These are phyloP conservation scores for Pleoardoris graminearum DNA, from an alignment of 2,329 filamentous ascomycete genomes.

Conservation along the genomic window DNA sequence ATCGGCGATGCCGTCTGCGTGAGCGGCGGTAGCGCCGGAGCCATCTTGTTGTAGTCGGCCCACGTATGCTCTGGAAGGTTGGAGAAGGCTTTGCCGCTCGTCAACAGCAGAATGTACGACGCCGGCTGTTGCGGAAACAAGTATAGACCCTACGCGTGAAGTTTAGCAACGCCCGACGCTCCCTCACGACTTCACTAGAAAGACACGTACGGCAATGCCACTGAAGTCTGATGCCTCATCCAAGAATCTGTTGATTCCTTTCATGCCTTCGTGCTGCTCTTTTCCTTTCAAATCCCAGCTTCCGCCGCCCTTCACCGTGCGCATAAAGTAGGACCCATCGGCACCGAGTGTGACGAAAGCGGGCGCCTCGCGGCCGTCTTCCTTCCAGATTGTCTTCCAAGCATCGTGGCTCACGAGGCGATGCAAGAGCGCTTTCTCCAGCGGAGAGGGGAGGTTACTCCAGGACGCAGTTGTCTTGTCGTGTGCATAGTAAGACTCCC, in stretches of 20 bases:
- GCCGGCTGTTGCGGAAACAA: constrained; percentile 31
- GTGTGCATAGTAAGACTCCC: constrained; percentile 36
- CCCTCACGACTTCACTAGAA: not conserved
- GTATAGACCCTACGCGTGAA: constrained; percentile 39
- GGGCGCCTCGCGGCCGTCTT: constrained; percentile 30
- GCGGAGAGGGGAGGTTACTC: constrained; percentile 30
- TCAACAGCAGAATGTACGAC: constrained; percentile 34
- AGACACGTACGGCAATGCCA: constrained; percentile 28
- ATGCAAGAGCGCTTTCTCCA: constrained; percentile 32
- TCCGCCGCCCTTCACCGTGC: constrained; percentile 36
- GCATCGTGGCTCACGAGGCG: constrained; percentile 30
- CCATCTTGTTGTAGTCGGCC: constrained; percentile 38
- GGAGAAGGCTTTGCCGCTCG: constrained; percentile 34
- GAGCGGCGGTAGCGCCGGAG: constrained; percentile 26
- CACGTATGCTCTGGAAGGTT: constrained; percentile 40
- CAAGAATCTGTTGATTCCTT: constrained; percentile 34
- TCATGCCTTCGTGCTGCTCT: constrained; percentile 28
- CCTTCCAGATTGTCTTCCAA: constrained; percentile 32
- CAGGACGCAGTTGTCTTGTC: constrained; percentile 32
- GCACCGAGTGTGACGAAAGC: constrained; percentile 36
- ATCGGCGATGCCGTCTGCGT: constrained; percentile 26
- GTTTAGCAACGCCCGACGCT: not conserved
- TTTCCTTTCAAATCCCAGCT: constrained; percentile 36
- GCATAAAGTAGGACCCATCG: constrained; percentile 38
- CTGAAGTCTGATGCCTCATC: constrained; percentile 27